Evolutionary conservation across 2,329 filamentous ascomycete genomes (phyloP), one percentile per base, ranked within the genome.

Genomic region (Ilyonectria destructans): DNA sequence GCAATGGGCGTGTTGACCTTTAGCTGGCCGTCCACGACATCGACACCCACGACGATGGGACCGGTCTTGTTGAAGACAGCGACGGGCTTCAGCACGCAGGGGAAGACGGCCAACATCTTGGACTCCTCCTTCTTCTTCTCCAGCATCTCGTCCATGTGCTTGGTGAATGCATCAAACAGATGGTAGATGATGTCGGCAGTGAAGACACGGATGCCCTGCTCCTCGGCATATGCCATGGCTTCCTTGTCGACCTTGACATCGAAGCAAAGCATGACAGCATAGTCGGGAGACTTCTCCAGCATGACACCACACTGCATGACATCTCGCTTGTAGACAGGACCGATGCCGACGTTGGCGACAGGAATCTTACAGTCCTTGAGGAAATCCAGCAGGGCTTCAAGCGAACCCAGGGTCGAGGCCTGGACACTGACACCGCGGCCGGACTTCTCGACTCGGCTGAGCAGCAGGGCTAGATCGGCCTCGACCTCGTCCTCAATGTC

Each of bases 241-340:
- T 99, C 96, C 82, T 97, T 98, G 84, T 99, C 96, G 17, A 99
- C 94, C 86, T 98, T 98, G 84, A 99, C 96, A 81, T 99, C 97
- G 88, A 99, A 99, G 82, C 96, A 98, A 58, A 99, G 91, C 96
- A 99, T 99, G 80, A 98, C 94, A n/a, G 96, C 96, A 75, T 92
- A 97, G 80, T 99, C 95, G 73, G 94, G 94, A 17, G 92, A 89
- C 85, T 98, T 98, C 83, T 99, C 96, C 77, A 98, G 82, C 96
- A 99, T 99, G 74, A 94, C 93, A 78, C 94, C 95, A 85, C 94
- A 88, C 90, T 91, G 95, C 89, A 98, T 96, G 62, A 99, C 93
- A 82, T 99, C 96, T 77, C 96, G 94, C 87, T 98, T 98, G 89
- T 93, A 98, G 45, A 99, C 96, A 2, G 96, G 96, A 55, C 96